phyloP scores from a whole-genome alignment of 331 rosid genomes.

The Telfairia occidentalis region DNA sequence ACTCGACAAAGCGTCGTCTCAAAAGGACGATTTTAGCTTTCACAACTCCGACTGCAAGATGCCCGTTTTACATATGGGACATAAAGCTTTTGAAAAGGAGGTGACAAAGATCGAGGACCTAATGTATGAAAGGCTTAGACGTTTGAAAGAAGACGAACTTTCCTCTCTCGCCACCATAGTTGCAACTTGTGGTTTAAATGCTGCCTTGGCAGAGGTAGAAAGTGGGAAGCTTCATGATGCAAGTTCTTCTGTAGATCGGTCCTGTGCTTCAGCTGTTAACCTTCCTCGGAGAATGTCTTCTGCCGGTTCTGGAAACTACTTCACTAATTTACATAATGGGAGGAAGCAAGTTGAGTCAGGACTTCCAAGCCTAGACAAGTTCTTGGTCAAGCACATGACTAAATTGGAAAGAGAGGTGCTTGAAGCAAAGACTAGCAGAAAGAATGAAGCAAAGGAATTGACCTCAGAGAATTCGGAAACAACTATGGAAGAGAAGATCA shows the following conservation, averaged over 20 bases:
- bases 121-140: conserved; percentile 73
- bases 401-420: conserved; percentile 77
- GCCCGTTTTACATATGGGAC: conserved; percentile 36
- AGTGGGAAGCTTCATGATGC: conserved; percentile 36
- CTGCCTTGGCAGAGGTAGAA: conserved; percentile 68
- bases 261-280: conserved; percentile 22
- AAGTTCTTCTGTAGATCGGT: conserved; percentile 22
- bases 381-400: conserved; percentile 67
- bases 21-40: conserved; percentile 19
- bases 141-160: conserved; percentile 76
- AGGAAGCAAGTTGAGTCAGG: conserved; percentile 44
- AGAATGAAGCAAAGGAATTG: conserved; percentile 28
- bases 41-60: conserved; percentile 30
- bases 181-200: conserved; percentile 83
- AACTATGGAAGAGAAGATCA: conserved; percentile 14
- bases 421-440: conserved; percentile 56
- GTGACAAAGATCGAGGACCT: conserved; percentile 45
- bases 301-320: conserved; percentile 25
- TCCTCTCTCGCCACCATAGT: conserved; percentile 89
- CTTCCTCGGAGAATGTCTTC: conserved; percentile 38
- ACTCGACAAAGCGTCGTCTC: conserved; percentile 28
- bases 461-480: conserved; percentile 17
- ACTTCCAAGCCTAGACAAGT: conserved; percentile 81
- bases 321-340: conserved; percentile 27
- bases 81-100: conserved; percentile 35